These are phyloP conservation scores for Croton setiger DNA, from an alignment of 441 rosid genomes.

Conservation along the genomic window DNA sequence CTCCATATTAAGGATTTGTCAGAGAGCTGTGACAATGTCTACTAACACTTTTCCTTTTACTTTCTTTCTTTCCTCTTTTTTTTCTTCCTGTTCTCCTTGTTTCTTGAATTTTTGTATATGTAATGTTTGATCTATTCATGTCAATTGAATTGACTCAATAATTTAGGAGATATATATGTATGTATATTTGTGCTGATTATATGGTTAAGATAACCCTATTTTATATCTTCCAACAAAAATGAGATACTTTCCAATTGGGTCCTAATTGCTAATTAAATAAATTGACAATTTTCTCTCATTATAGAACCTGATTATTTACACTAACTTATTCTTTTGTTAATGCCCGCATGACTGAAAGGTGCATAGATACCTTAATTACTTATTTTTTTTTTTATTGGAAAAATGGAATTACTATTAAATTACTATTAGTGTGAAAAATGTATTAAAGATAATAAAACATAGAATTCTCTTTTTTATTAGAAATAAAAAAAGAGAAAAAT, in stretches of 20 bases:
- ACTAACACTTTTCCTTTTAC: not conserved
- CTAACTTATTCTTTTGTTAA: too few species aligned
- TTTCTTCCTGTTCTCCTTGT: not conserved
- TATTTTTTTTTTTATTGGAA: too few species aligned
- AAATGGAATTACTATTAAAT: too few species aligned
- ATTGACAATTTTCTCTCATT: too few species aligned
- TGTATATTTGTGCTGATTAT: not conserved
- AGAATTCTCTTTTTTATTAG: too few species aligned
- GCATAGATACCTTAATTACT: too few species aligned
- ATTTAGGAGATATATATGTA: not conserved
- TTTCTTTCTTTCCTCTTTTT: not conserved
- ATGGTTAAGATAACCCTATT: not conserved
- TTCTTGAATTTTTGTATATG: not conserved
- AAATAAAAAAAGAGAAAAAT: too few species aligned
- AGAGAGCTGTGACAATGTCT: slow-evolving; percentile 7
- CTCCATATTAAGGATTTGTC: slow-evolving; percentile 14
- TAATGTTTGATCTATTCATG: too few species aligned
- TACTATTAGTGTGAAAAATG: too few species aligned
- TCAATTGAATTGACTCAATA: not conserved
- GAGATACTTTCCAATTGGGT: not conserved
- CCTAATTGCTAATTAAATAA: not conserved
- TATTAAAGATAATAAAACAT: too few species aligned
- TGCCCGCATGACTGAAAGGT: too few species aligned
- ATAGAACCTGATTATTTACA: too few species aligned
- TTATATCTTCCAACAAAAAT: slow-evolving; percentile 2